Evolutionary conservation across 352 stramenopile genomes (phyloP), one percentile per base, ranked within the genome.

Genomic region (Globisporangium paddicum): DNA sequence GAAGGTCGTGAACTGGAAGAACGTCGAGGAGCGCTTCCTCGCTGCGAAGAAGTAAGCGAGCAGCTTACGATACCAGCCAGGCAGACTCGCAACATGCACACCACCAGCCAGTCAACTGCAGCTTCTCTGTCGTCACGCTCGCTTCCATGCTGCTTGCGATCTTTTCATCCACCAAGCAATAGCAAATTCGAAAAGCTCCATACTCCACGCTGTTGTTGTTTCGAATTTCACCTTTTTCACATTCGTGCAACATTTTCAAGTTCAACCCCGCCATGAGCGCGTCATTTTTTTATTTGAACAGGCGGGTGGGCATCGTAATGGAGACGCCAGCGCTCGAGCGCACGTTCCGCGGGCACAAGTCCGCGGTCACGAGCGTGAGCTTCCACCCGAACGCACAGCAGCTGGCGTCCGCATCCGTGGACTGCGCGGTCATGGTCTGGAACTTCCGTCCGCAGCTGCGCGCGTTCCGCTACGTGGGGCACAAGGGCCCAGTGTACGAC

Each of bases 1-100:
- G 84, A 81, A 98, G 62, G 82, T 98, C 58, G 86, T 98, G 64
- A 95, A 99, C 83, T 99, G 95, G 95, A 86, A 98, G 64, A 93
- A 93, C 69, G 82, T 94, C 21, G 77, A 87, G 65, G 78, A 94
- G 62, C 80, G 82, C 57, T 90, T 79, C 71, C 60, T 81, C 16
- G 78, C 66, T 8, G 82, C 84, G 30, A 79, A 89, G 71, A 88
- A 91, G 69, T 91, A 80, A 73, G 57, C 41, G 11, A 25, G 6
- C 14, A 42, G 37, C 37, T 42, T 42, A 5, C 37, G 21, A 5
- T 19, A 8, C 37, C 16, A 14, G n/a, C 37, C 13, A 42, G 14
- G 16, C 37, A 44, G 16, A 5, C 5, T 10, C 38, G n/a, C 38
- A 44, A 23, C 38, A 5, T 19, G 35, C 35, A 13, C 9, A 23